A percentile compares a stretch with the other conserved stretches of the same genome.
Conservation (phyloP, 495 filamentous ascomycete species). For the Hypoxylon crocopeplum region DNA sequence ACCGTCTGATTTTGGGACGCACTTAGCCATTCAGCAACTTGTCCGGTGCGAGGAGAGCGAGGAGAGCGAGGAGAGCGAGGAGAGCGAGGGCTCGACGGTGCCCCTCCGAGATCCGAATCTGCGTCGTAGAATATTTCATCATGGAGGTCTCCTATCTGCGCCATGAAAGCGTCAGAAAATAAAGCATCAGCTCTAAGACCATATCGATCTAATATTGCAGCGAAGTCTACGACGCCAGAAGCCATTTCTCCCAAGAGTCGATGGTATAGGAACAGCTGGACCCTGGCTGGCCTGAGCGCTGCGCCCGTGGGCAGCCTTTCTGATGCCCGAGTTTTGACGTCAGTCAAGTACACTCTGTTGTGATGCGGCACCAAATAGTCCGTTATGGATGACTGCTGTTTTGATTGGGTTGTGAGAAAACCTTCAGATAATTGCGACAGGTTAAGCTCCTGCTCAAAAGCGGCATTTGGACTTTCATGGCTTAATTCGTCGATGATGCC, state of each 20-base stretch:
- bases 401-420: conserved; percentile 13
- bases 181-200: conserved; percentile 63
- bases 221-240: conserved; percentile 72
- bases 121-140: conserved; percentile 59
- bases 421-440: conserved; percentile 37
- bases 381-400: conserved; percentile 37
- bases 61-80: too few species aligned
- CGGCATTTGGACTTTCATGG: conserved; percentile 74
- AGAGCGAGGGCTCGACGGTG: conserved; percentile 8
- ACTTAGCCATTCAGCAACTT: not conserved
- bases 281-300: conserved; percentile 75
- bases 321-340: conserved; percentile 82
- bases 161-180: conserved; percentile 83
- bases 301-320: conserved; percentile 67
- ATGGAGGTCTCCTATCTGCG: conserved; percentile 74
- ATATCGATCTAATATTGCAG: conserved; percentile 72
- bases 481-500: conserved; percentile 90
- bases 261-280: conserved; percentile 92
- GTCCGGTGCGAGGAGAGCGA: not conserved
- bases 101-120: conserved; percentile 30
- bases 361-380: conserved; percentile 65
- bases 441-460: conserved; percentile 64
- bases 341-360: conserved; percentile 77
- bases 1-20: conserved; percentile 12
- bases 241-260: conserved; percentile 79